These are phyloP conservation scores for Arachnomyces sp. DNA, from an alignment of 2,329 filamentous ascomycete species.

Conservation along the genomic window DNA sequence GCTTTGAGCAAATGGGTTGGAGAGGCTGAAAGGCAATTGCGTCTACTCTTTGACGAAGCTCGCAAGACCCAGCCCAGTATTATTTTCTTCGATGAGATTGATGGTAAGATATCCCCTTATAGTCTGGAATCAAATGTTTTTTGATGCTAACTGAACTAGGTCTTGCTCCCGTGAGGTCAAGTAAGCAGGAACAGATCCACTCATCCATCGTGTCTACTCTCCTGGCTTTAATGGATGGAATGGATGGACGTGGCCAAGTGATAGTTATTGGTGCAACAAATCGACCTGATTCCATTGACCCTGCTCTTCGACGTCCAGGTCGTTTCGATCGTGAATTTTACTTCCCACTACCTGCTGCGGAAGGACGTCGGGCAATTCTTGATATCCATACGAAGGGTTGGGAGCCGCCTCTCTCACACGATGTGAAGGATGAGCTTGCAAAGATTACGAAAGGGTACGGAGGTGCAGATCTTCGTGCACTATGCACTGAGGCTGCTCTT, in stretches of 20 bases:
- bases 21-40: slow-evolving; percentile 90
- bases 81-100: slow-evolving; percentile 99
- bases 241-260: slow-evolving; percentile 96
- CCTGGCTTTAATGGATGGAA: slow-evolving; percentile 92
- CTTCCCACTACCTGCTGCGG: slow-evolving; percentile 80
- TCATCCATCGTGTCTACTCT: slow-evolving; percentile 93
- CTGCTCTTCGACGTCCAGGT: slow-evolving; percentile 85
- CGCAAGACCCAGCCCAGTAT: slow-evolving; percentile 94
- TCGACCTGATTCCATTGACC: slow-evolving; percentile 90
- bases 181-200: slow-evolving; percentile 98
- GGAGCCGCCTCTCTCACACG: slow-evolving; percentile 65
- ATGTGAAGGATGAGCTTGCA: slow-evolving; percentile 74
- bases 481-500: slow-evolving; percentile 91
- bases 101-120: slow-evolving; percentile 49
- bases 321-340: slow-evolving; percentile 98
- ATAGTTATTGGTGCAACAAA: slow-evolving; percentile 99
- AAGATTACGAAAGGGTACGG: slow-evolving; percentile 93
- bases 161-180: slow-evolving; percentile 87
- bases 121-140: background rate
- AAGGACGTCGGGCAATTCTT: slow-evolving; percentile 75
- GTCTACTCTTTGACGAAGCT: slow-evolving; percentile 90
- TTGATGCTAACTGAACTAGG: slow-evolving; percentile 22
- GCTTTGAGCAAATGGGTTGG: slow-evolving; percentile 98
- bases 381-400: slow-evolving; percentile 94
- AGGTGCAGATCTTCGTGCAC: slow-evolving; percentile 84